These are phyloP conservation scores for Macrophomina tecta DNA, from an alignment of 2,329 filamentous ascomycete species.

Conservation along the genomic window DNA sequence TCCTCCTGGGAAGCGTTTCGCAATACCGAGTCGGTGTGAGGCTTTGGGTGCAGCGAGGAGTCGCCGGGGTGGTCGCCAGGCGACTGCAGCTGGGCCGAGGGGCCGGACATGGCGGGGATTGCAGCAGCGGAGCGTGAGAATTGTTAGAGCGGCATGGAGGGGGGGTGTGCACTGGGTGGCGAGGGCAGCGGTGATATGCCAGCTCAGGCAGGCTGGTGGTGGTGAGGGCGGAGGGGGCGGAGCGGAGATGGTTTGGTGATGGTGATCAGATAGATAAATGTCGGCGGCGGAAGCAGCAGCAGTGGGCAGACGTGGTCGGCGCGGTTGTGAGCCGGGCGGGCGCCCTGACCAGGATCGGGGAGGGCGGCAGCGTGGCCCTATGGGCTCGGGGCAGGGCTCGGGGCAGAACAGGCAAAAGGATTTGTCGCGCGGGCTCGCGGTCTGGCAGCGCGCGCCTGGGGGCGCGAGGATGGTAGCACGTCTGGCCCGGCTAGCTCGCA, in stretches of 20 bases:
- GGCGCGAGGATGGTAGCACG: not conserved
- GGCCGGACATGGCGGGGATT: constrained; percentile 11
- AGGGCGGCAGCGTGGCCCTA: constrained; percentile 13
- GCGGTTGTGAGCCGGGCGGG: not conserved
- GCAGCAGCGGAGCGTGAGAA: not conserved
- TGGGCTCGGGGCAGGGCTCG: not conserved
- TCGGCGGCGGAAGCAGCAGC: not conserved
- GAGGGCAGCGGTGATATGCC: not conserved
- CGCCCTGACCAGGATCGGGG: constrained; percentile 6
- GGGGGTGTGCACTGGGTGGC: not conserved
- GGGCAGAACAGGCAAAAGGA: not conserved
- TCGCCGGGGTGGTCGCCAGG: constrained; percentile 7
- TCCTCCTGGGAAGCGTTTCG: constrained; percentile 56
- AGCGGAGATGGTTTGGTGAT: constrained; percentile 28
- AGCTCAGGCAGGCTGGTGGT: not conserved
- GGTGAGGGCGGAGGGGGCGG: constrained; percentile 18
- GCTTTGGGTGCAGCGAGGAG: constrained; percentile 8
- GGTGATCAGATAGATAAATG: constrained; percentile 28
- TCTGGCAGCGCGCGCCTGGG: not conserved
- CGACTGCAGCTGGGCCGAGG: constrained; percentile 8
- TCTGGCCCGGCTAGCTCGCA: constrained; percentile 18
- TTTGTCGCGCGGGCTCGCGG: constrained; percentile 9
- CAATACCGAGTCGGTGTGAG: constrained; percentile 35
- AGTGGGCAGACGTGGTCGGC: constrained; percentile 18
- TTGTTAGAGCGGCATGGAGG: constrained; percentile 19